Base-by-base conservation (phyloP, 768 basidiomycete genomes). In the Phylloporus sp. region DNA sequence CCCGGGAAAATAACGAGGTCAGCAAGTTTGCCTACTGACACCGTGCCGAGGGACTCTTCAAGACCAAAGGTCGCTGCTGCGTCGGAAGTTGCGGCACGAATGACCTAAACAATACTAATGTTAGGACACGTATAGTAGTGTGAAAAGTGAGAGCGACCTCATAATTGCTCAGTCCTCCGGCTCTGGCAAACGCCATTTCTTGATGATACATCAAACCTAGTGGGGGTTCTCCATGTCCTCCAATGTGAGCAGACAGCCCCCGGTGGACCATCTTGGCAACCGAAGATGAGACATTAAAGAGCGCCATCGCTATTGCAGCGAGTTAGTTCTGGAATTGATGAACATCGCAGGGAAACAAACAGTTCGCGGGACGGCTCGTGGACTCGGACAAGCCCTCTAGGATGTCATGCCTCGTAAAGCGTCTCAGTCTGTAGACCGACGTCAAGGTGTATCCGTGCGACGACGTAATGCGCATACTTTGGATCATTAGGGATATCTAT, bases 121-220 rank as follows among this genome's bases (percentile, higher is more conserved):
- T 39, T n/a, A 37, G 17, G 28, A 38, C 34, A 11, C 48, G 1
- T n/a, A 38, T 7, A 3, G 24, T 1, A 14, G 28, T 18, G n/a
- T 26, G 20, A 32, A 34, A 45, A 38, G 14, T 23, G 15, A 33
- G 18, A 35, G 58, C 7, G 26, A 82, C 85, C 73, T 87, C 81
- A 55, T 85, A 88, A 56, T 82, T 84, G 22, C 67, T 79, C 53
- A 87, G 63, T 3, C 86, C 86, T 18, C 86, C 86, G 13, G 71
- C 67, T 37, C 70, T 68, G 21, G 82, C 71, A 60, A 84, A 85
- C 42, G 69, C 72, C 79, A 87, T 83, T 56, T 88, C 86, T 17
- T 79, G 77, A 49, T 88, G 86, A 54, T 87, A 89, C 67, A 84
- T 84, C n/a, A 82, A 58, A 1, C 86, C 86, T 10, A 85, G 62